Base-by-base conservation (phyloP, 192 early-diverging fungal genomes). In the Blastocladiella britannica region DNA sequence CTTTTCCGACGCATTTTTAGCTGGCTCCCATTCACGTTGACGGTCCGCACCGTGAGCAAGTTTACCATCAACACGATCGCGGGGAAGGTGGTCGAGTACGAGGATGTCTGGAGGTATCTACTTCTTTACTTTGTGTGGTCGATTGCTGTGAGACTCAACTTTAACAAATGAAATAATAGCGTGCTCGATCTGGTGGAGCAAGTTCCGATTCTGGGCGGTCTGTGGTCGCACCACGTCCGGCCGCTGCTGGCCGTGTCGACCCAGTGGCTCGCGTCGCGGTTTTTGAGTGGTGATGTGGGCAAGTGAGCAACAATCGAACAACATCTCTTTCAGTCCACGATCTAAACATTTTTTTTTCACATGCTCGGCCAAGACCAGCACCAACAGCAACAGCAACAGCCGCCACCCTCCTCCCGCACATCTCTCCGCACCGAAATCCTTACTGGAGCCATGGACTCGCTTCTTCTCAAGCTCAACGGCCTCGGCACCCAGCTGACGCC, bases 401-500 rank as follows among this genome's bases (percentile, higher is more conserved):
- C n/a, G n/a, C n/a, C n/a, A n/a, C n/a, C n/a, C n/a, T n/a, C n/a
- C n/a, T n/a, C n/a, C n/a, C n/a, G n/a, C n/a, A n/a, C n/a, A n/a
- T n/a, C n/a, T n/a, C n/a, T n/a, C n/a, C n/a, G n/a, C n/a, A n/a
- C n/a, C n/a, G n/a, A n/a, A n/a, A n/a, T n/a, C n/a, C n/a, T n/a
- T n/a, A n/a, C n/a, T n/a, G n/a, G n/a, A n/a, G n/a, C n/a, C n/a
- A 47, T 47, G 37, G 37, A 47, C 37, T 20, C 12, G 37, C 37
- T 47, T 47, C 37, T 47, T 1, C 37, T 47, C 37, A 47, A 47
- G 55, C 20, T 30, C 28, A 56, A 27, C 29, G 30, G 30, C 55
- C 26, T 56, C 28, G 26, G 55, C 23, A 30, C 26, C 18, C 55
- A 56, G 29, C 28, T 56, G 20, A 56, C 22, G 8, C 55, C 55